phyloP scores from a whole-genome alignment of 208 protist species.

The Acanthamoeba culbertsoni region DNA sequence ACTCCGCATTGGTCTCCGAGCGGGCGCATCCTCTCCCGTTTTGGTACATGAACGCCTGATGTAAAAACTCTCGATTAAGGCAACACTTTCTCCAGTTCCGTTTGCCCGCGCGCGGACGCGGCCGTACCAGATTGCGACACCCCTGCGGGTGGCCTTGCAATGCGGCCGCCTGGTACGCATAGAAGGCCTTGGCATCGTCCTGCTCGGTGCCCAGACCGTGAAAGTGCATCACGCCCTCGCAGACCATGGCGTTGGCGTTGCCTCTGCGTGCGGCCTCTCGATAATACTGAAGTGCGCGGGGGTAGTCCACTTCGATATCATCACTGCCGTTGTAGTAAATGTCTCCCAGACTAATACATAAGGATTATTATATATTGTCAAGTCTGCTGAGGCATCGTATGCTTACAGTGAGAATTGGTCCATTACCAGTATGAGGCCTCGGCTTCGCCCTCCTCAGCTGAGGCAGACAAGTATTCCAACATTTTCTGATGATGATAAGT shows the following conservation, averaged over 20 bases:
- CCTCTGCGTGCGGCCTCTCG: not conserved
- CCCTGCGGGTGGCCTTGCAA: not conserved
- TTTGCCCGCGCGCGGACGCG: not conserved
- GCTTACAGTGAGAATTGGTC: not conserved
- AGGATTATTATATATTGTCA: not conserved
- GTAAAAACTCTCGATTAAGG: not conserved
- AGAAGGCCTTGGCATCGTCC: conserved; percentile 20
- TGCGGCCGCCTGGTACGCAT: conserved; percentile 40
- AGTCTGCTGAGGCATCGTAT: not conserved
- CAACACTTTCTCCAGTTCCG: too few relatives aligned
- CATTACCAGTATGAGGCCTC: not conserved
- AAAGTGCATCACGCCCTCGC: conserved; percentile 46
- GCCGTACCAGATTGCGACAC: not conserved
- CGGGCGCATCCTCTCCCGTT: not conserved
- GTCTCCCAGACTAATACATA: not conserved
- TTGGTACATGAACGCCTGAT: not conserved
- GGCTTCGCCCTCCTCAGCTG: not conserved
- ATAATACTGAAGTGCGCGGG: not conserved
- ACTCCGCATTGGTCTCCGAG: conserved; percentile 9
- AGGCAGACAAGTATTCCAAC: not conserved
- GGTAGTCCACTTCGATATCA: not conserved
- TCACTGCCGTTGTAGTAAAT: not conserved
- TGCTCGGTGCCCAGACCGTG: conserved; percentile 15
- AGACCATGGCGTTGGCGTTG: not conserved
- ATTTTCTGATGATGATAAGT: not conserved